Conservation (phyloP, 371 early-diverging fungal species). For the Coemansia linderi region DNA sequence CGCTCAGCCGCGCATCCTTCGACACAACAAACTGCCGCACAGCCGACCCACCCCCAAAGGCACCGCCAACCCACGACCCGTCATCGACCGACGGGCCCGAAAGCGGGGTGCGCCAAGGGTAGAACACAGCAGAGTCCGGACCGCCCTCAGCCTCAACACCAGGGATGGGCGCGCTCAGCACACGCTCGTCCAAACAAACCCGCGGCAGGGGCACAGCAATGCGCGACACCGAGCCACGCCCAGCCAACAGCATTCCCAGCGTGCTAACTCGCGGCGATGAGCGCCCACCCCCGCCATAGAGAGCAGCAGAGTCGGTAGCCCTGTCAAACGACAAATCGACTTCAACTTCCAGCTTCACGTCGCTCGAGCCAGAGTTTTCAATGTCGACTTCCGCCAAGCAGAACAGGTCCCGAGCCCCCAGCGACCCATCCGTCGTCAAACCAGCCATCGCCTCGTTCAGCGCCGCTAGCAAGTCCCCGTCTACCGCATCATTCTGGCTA, state of each 20-base stretch:
- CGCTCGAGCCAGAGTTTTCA: slow-evolving; percentile 19
- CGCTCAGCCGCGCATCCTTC: slow-evolving; percentile 8
- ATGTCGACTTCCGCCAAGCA: slow-evolving; percentile 39
- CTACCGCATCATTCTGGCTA: neutral
- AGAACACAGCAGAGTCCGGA: slow-evolving; percentile 24
- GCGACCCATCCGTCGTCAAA: neutral
- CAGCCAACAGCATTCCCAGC: slow-evolving; percentile 11
- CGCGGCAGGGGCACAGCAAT: slow-evolving; percentile 36
- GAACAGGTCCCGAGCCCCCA: slow-evolving; percentile 15
- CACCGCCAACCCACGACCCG: slow-evolving; percentile 16
- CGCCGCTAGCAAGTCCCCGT: neutral
- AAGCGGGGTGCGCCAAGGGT: slow-evolving; percentile 37
- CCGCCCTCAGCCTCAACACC: slow-evolving; percentile 44
- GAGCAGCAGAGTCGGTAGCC: neutral
- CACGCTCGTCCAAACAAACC: slow-evolving; percentile 3
- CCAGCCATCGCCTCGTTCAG: neutral
- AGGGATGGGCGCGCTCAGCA: slow-evolving; percentile 22
- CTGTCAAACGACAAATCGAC: slow-evolving; percentile 21
- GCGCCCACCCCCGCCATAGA: neutral
- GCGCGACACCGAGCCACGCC: slow-evolving; percentile 17
- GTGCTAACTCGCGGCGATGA: neutral
- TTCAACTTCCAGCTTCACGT: slow-evolving; percentile 23
- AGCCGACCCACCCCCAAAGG: neutral
- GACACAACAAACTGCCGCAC: slow-evolving; percentile 42
- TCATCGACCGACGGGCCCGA: neutral